A percentile compares a stretch with the other conserved stretches of the same genome.
These are phyloP conservation scores for Alliaria petiolata DNA, from an alignment of 345 rosid genomes.

Conservation along the genomic window DNA sequence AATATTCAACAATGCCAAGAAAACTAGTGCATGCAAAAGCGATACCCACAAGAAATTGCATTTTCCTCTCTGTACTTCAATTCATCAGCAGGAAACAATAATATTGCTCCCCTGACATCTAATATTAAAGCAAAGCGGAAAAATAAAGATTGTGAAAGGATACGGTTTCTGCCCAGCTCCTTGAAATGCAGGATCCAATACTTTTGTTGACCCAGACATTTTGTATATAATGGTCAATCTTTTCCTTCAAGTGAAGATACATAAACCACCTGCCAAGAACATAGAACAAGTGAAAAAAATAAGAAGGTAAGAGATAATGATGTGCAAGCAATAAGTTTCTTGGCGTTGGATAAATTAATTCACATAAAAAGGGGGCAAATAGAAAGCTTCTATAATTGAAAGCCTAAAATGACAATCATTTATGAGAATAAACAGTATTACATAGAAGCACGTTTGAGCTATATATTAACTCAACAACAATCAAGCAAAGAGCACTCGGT, in stretches of 20 bases:
- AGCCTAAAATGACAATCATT: background rate
- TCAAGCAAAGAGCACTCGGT: background rate
- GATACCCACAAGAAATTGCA: background rate
- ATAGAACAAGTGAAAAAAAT: background rate
- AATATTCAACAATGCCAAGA: background rate
- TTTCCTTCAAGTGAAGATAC: conserved; percentile 9
- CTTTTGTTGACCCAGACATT: conserved; percentile 85
- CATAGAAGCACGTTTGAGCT: background rate
- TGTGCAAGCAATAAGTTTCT: background rate
- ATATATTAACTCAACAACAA: background rate
- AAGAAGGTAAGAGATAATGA: background rate
- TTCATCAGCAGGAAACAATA: background rate
- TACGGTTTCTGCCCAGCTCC: conserved; percentile 96
- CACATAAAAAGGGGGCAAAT: background rate
- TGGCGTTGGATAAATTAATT: background rate
- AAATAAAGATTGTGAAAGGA: conserved; percentile 41
- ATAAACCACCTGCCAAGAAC: conserved; percentile 17
- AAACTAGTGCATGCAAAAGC: background rate
- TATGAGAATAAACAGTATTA: background rate
- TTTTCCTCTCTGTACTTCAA: background rate
- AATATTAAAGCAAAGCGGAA: background rate
- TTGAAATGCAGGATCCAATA: conserved; percentile 90
- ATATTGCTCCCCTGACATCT: background rate
- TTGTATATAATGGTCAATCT: background rate
- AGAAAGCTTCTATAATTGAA: background rate